Evolutionary conservation across 805 yeast species (phyloP), one percentile per base, ranked within the genome.

Genomic region (Ogataea parapolymorpha): DNA sequence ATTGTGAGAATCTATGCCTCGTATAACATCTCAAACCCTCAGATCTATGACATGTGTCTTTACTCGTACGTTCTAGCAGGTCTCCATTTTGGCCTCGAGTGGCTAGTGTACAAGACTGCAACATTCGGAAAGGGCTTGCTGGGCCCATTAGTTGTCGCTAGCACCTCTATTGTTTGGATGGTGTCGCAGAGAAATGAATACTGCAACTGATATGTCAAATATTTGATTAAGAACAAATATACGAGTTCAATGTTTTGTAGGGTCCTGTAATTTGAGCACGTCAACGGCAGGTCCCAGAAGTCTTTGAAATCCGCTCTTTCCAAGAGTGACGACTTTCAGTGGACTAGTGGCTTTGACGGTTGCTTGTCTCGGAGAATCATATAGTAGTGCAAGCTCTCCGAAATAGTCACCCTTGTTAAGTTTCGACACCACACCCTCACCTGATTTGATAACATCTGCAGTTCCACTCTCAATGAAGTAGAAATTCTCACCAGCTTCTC

Each of bases 261-360:
- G 97, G 63, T 88, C 96, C 57, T 87, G 88, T 45, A 82, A 70
- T 64, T 85, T 84, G 59, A 90, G 75, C 31, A 86, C 88, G 43
- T 85, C 95, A 16, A 89, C 95, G 2, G 89, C 96, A 26, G 96
- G 96, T 2, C 99, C 99, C 48, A 93, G 73, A 53, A 93, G 73
- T 65, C 98, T 80, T 66, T 88, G 90, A 71, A 93, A 93, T 0
- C 96, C 98, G 47, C 84, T 77, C 68, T 91, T 88, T 47, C 87
- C 95, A 54, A 93, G 74, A 3, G 93, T 83, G n/a, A 95, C 98
- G 28, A 90, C 95, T 56, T 85, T 85, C 22, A 93, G 80, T 30
- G 72, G 71, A 37, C 82, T 75, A 13, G 74, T 68, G 1, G 96
- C 96, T 37, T 74, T 79, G 27, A 93, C 93, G 5, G 96, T 84